A percentile compares a stretch with the other conserved stretches of the same genome.
phyloP scores from a whole-genome alignment of 2,329 filamentous ascomycete species.

The Colletotrichum cordylinicola region DNA sequence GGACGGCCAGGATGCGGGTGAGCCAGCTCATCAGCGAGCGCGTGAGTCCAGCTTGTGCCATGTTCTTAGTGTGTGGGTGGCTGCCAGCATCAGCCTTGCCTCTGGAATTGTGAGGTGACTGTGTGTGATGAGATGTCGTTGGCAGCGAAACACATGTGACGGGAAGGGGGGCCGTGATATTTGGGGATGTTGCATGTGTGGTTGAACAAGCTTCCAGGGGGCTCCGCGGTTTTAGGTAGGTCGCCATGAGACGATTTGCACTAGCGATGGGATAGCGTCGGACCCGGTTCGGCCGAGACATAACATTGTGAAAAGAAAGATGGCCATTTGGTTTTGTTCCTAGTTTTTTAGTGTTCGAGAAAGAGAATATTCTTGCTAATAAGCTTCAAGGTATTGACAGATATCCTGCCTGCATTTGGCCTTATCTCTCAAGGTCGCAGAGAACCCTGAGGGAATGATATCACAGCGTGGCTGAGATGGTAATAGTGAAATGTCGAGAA shows the following conservation, averaged over 20 bases:
- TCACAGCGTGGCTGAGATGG: neutral
- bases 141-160: neutral
- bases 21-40: neutral
- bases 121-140: neutral
- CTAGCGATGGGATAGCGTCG: neutral
- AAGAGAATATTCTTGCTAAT: too few species aligned
- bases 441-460: too few species aligned
- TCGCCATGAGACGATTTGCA: constrained; percentile 5
- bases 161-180: neutral
- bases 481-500: neutral
- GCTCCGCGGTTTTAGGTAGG: neutral
- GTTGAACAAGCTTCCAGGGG: neutral
- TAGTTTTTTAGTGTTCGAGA: too few species aligned
- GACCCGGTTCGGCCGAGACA: constrained; percentile 11
- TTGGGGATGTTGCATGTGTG: neutral
- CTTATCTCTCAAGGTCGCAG: too few species aligned
- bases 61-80: neutral
- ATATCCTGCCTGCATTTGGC: too few species aligned
- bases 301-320: neutral
- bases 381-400: too few species aligned
- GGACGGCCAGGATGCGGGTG: neutral
- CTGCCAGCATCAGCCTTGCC: neutral
- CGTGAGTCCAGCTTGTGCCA: neutral
- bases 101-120: neutral
- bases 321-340: neutral